Base-by-base conservation (phyloP, 495 filamentous ascomycete species). In the Penicillium nucicola region DNA sequence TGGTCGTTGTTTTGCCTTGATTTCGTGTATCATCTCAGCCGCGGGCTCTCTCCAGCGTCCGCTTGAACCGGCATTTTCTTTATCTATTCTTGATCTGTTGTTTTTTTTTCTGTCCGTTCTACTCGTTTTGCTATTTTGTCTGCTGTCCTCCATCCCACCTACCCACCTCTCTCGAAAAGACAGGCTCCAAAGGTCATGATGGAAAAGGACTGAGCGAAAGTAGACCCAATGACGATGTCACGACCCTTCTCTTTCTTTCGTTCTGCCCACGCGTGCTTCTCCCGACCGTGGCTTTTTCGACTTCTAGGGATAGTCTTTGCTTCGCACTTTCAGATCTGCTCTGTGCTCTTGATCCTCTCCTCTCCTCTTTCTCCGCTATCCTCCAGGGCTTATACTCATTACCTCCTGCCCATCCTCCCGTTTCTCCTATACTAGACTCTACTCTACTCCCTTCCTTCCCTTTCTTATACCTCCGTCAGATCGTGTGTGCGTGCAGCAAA, bases 191-290 rank as follows among this genome's bases (percentile, higher is more conserved):
- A 10, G 33, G 23, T 20, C 0, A 13, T 28, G 45, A 36, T 49
- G 45, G 22, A 20, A 40, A 40, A 15, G 35, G 17, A 22, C 17
- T 40, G 41, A 43, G 37, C 33, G 41, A 36, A 33, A 38, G 32
- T 32, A 20, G 43, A 42, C 25, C 10, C 4, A 39, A 55, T 65
- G 55, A 65, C 60, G 62, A 66, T 53, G 57, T 66, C 55, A 66
- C 60, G 62, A 66, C 51, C 55, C 60, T 58, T 60, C 44, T 63
- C 51, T 58, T 58, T 57, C 44, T 62, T 60, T 62, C 52, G 49
- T 62, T 52, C 20, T 50, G 42, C 53, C 46, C 25, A 37, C 42
- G 48, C 45, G 41, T 40, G 43, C 20, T 19, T 25, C 11, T 33
- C 34, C 58, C 55, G 58, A 62, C 50, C 44, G 52, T 56, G 58